Conservation (phyloP, 2,329 filamentous ascomycete genomes). For the Claviceps cyperi region DNA sequence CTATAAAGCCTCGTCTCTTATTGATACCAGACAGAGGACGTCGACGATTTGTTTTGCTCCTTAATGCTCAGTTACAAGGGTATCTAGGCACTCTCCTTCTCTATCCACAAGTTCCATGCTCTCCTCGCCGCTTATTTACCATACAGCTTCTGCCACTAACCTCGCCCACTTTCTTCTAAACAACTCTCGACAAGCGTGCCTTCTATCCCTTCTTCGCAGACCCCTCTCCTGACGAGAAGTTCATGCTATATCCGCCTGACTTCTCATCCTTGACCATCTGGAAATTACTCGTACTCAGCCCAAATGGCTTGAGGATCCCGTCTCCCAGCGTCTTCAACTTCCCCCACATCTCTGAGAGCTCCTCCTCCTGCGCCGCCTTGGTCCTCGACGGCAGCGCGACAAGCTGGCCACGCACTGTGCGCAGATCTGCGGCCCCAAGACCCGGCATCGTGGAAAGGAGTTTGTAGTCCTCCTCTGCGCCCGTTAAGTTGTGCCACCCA, state of each 20-base stretch:
- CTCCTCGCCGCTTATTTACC: not conserved
- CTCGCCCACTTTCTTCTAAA: too few relatives aligned
- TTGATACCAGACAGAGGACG: not conserved
- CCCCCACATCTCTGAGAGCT: conserved; percentile 94
- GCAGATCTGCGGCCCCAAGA: conserved; percentile 50
- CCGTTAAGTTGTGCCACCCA: conserved; percentile 68
- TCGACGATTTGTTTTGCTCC: not conserved
- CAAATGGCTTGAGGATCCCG: conserved; percentile 83
- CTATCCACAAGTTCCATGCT: not conserved
- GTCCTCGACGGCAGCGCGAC: conserved; percentile 50
- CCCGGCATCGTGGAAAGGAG: conserved; percentile 38
- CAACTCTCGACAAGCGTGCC: not conserved
- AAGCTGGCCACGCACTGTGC: conserved; percentile 53
- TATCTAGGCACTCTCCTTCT: not conserved
- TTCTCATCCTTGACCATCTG: conserved; percentile 84
- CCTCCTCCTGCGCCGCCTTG: conserved; percentile 67
- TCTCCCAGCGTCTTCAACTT: conserved; percentile 90
- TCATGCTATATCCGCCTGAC: conserved; percentile 87
- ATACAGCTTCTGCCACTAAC: not conserved
- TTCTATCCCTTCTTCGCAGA: conserved; percentile 3
- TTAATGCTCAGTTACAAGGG: not conserved
- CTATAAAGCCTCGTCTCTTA: too few relatives aligned
- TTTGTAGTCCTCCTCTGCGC: conserved; percentile 70
- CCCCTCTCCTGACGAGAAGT: conserved; percentile 43
- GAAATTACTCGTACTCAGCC: conserved; percentile 86